phyloP scores from a whole-genome alignment of 1,284 basidiomycete species.

The Sphagnurus paluster region DNA sequence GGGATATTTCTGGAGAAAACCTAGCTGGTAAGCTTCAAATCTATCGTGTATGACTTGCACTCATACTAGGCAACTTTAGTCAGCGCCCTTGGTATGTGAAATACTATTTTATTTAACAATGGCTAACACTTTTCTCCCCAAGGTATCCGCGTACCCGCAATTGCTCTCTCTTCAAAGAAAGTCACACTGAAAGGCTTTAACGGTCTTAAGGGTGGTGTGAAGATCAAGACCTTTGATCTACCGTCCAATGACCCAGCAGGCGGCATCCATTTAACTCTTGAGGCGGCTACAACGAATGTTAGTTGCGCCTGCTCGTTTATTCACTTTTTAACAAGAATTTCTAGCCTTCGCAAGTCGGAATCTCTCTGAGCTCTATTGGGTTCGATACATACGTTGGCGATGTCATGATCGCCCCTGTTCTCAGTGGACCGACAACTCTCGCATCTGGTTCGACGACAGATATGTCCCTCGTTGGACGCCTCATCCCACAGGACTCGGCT shows the following conservation, averaged over 20 bases:
- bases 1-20: constrained; percentile 72
- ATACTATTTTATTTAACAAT: constrained; percentile 1
- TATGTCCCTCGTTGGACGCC: constrained; percentile 61
- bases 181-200: constrained; percentile 76
- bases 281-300: constrained; percentile 64
- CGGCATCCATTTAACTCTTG: constrained; percentile 71
- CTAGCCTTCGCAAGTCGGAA: constrained; percentile 78
- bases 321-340: constrained; percentile 1
- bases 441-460: constrained; percentile 54
- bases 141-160: constrained; percentile 60
- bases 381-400: constrained; percentile 60
- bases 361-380: constrained; percentile 61
- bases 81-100: constrained; percentile 48
- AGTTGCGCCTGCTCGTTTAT: constrained; percentile 18
- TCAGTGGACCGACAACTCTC: constrained; percentile 55
- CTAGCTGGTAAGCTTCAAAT: constrained; percentile 46
- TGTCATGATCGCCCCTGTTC: constrained; percentile 61
- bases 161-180: constrained; percentile 57
- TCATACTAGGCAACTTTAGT: constrained; percentile 35
- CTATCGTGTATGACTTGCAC: background rate
- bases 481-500: constrained; percentile 59
- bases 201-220: constrained; percentile 63
- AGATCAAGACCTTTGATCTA: constrained; percentile 71
- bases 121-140: constrained; percentile 5
- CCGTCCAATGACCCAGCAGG: constrained; percentile 74